Evolutionary conservation across 2,329 filamentous ascomycete genomes (phyloP).

Genomic region (Fusarium bactridioides): DNA sequence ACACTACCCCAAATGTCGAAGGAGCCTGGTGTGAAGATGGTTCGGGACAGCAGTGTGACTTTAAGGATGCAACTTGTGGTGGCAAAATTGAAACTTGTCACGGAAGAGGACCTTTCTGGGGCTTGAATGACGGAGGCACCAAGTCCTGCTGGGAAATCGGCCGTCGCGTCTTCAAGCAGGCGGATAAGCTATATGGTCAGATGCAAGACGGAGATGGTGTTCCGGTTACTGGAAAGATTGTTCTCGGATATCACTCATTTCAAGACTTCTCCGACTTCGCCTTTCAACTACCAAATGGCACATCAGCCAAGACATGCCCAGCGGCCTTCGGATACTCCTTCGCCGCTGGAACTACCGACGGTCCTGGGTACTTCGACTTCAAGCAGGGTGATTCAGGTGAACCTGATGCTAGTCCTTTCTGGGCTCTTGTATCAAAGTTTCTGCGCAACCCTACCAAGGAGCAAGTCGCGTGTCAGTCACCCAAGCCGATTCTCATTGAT

Average conservation of each 20-base stretch:
- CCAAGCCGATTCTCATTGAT: conserved; percentile 1
- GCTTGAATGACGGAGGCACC: neutral
- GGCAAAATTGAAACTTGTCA: neutral
- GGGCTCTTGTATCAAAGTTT: conserved; percentile 6
- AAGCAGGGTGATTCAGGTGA: neutral
- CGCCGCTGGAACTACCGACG: conserved; percentile 4
- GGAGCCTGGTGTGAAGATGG: conserved; percentile 10
- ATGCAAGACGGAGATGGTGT: neutral
- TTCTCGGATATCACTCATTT: conserved; percentile 2
- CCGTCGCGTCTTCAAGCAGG: neutral
- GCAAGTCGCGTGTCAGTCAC: neutral
- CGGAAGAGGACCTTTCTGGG: neutral
- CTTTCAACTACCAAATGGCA: neutral
- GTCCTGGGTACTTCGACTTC: conserved; percentile 5
- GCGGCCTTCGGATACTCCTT: neutral
- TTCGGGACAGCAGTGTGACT: neutral
- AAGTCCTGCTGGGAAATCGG: conserved; percentile 13
- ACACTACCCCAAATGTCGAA: neutral
- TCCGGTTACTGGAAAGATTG: neutral
- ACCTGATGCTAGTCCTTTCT: conserved; percentile 1
- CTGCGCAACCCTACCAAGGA: neutral
- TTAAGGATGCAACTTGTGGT: neutral
- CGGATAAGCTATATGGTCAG: neutral
- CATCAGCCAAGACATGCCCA: neutral
- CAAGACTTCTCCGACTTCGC: neutral